These are phyloP conservation scores for Brasenia schreberi DNA, from an alignment of 164 flowering plant genomes.

Conservation along the genomic window DNA sequence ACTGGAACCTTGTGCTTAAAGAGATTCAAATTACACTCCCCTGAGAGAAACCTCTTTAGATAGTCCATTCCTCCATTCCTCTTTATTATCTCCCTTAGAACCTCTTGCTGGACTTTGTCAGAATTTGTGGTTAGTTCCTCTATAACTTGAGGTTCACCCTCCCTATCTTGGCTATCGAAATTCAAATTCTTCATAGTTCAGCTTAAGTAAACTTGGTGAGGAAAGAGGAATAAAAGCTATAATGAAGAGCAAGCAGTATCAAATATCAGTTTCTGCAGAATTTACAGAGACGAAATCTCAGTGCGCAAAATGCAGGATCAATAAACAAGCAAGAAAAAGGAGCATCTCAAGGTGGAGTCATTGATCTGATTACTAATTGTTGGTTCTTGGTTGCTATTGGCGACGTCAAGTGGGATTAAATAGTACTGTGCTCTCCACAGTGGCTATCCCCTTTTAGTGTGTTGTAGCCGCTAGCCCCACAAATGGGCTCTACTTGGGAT, in stretches of 20 bases:
- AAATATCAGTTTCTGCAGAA: neutral
- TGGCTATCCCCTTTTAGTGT: neutral
- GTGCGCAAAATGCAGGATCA: neutral
- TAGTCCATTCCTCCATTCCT: slow-evolving; percentile 40
- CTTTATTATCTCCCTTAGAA: slow-evolving; percentile 29
- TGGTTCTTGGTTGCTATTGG: neutral
- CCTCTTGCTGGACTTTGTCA: slow-evolving; percentile 23
- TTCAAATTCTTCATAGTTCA: slow-evolving; percentile 20
- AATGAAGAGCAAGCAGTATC: neutral
- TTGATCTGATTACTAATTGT: neutral
- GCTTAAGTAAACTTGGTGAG: neutral
- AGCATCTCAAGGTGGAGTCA: neutral
- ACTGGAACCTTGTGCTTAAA: slow-evolving; percentile 47
- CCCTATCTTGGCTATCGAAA: slow-evolving; percentile 35
- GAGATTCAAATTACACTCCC: slow-evolving; percentile 13
- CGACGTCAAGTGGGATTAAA: neutral
- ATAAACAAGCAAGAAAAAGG: neutral
- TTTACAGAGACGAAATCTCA: neutral
- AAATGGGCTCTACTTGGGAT: neutral
- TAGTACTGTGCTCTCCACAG: neutral
- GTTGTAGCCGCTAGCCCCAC: neutral
- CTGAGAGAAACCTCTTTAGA: slow-evolving; percentile 23
- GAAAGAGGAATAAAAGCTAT: neutral
- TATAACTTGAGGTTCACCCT: slow-evolving; percentile 29
- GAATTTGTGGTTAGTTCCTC: slow-evolving; percentile 42